Percentiles rank a stretch among this genome's conserved stretches.
phyloP scores from a whole-genome alignment of 164 flowering plant genomes.

The Aristolochia californica region DNA sequence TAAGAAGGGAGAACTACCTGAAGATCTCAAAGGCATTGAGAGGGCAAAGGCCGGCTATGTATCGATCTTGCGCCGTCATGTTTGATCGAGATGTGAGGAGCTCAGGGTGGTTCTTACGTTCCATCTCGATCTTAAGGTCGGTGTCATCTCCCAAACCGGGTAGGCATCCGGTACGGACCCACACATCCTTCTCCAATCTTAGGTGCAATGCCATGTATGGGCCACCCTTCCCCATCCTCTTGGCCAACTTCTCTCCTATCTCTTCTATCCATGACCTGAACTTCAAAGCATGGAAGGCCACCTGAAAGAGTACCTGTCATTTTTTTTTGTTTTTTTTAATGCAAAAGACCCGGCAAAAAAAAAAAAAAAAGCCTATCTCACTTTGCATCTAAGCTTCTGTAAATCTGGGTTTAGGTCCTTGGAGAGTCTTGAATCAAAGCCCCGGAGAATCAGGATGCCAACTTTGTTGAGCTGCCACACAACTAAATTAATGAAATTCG shows the following conservation, averaged over 20 bases:
- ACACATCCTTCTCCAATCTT: conserved; percentile 23
- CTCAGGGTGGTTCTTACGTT: conserved; percentile 9
- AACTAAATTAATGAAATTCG: neutral
- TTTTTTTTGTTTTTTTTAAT: too few species aligned
- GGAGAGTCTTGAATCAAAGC: conserved; percentile 18
- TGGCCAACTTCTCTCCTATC: conserved; percentile 15
- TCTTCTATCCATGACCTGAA: conserved; percentile 13
- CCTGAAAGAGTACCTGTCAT: conserved; percentile 11
- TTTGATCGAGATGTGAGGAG: conserved; percentile 10
- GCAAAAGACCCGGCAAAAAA: too few species aligned
- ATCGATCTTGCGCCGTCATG: conserved; percentile 6
- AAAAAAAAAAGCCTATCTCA: too few species aligned
- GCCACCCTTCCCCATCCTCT: conserved; percentile 11
- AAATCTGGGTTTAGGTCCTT: conserved; percentile 14
- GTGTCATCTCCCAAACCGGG: conserved; percentile 12
- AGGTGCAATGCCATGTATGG: conserved; percentile 22
- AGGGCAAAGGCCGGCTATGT: conserved; percentile 21
- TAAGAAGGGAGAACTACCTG: conserved; percentile 9
- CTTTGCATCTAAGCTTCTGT: conserved; percentile 24
- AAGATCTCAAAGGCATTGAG: conserved; percentile 15
- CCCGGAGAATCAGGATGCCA: conserved; percentile 9
- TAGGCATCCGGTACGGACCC: conserved; percentile 23
- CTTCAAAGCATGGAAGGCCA: conserved; percentile 14
- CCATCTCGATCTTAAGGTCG: conserved; percentile 8
- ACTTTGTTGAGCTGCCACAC: conserved; percentile 11